Evolutionary conservation across 352 stramenopile species (phyloP), one percentile per base, ranked within the genome.

Genomic region (Globisporangium acanthophoron): DNA sequence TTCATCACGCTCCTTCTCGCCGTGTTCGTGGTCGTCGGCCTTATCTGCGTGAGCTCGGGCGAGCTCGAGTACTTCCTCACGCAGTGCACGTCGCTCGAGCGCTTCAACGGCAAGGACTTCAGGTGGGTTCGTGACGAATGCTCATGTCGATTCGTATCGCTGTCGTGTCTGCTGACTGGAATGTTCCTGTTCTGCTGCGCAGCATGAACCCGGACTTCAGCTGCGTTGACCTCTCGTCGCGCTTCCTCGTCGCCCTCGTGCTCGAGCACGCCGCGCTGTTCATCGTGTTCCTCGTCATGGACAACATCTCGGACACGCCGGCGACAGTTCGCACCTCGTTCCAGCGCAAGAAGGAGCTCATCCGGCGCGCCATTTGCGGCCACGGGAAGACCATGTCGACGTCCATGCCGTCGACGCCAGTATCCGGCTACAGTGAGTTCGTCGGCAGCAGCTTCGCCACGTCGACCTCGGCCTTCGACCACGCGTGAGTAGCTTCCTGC

Each of bases 141-240:
- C 33, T 40, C 59, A 44, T 5, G 31, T 41, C n/a, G 29, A 7
- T 15, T 58, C 29, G 16, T 11, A 35, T 37, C 21, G 4, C 29
- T 27, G 16, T 7, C 15, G 15, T 6, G 40, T 46, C 16, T 46
- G 15, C 15, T 46, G 16, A 46, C 40, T 46, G 24, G 24, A 20
- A 21, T 0, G 13, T 46, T 40, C 13, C 16, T 13, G 27, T 56
- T 21, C 13, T 44, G 12, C 31, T 31, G 6, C 3, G 39, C 61
- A 93, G 85, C 45, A 94, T 92, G 85, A 86, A 82, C 13, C 82
- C 85, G 1, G 82, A 92, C 18, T 91, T 94, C 57, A 90, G 68
- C 47, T 92, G 85, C 53, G 66, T 92, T 15, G 73, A 82, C 51
- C 70, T 92, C 52, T 82, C 76, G 6, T 92, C 80, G 31, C 80